These are phyloP conservation scores for Blakeslea trispora DNA, from an alignment of 371 early-diverging fungal species.

Conservation along the genomic window DNA sequence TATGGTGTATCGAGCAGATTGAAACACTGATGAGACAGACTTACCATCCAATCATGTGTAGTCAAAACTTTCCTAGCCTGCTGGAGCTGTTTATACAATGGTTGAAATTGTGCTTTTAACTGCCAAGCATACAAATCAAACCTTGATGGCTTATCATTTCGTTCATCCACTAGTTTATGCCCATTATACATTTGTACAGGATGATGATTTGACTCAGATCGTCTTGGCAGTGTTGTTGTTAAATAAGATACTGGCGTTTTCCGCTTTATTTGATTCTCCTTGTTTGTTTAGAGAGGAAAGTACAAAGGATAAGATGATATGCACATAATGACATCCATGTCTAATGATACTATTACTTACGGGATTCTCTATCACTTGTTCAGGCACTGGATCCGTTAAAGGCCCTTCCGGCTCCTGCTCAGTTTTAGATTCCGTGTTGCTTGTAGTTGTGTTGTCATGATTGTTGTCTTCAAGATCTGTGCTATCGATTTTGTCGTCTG, in stretches of 20 bases:
- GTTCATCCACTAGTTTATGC: constrained; percentile 34
- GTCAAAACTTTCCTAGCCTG: constrained; percentile 71
- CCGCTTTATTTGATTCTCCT: not conserved
- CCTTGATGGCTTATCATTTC: constrained; percentile 36
- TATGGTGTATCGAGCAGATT: too few relatives aligned
- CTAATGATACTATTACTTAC: too few relatives aligned
- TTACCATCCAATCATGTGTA: constrained; percentile 84
- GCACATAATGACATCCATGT: too few relatives aligned
- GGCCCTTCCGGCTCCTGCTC: too few relatives aligned
- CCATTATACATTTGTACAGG: constrained; percentile 49
- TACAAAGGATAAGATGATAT: too few relatives aligned
- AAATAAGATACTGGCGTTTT: constrained; percentile 3
- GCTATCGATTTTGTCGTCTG: not conserved
- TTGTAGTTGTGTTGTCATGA: too few relatives aligned
- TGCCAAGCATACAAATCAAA: constrained; percentile 72
- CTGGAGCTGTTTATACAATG: constrained; percentile 67
- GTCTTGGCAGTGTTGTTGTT: constrained; percentile 34
- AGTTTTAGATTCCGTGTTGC: too few relatives aligned
- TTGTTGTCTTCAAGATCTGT: too few relatives aligned
- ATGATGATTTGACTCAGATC: constrained; percentile 35
- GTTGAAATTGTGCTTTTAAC: constrained; percentile 68
- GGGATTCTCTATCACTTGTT: too few relatives aligned
- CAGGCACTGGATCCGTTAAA: too few relatives aligned
- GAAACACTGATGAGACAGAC: too few relatives aligned
- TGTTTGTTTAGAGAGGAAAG: not conserved